Evolutionary conservation across 192 early-diverging fungal genomes (phyloP), one percentile per base, ranked within the genome.

Genomic region (Powellomyces hirtus): DNA sequence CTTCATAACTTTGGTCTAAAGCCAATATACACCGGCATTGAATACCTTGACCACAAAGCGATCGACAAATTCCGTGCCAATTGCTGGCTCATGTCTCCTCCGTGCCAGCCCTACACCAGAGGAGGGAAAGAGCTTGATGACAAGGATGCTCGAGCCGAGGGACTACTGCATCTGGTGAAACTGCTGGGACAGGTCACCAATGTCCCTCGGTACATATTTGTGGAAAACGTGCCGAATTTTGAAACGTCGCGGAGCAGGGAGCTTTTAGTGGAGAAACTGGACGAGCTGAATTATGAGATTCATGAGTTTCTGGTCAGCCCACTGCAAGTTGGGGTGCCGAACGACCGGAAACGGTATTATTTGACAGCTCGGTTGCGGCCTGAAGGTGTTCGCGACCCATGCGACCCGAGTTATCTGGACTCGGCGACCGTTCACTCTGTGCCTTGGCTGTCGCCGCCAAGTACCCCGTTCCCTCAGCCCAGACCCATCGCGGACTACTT

Each of bases 21-120:
- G 6, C 80, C 80, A 5, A 66, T 44, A 0, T 27, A 80, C 74
- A 76, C 64, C 62, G 75, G 75, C 8, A 81, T 89, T 22, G 87
- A 89, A 40, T 58, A 50, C 24, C 72, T 89, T 2, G 76, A 63
- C 3, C 64, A 75, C 10, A 66, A 68, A 38, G 71, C 77, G 24
- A 62, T 90, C 46, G 80, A 86, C 71, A 84, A 76, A 75, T 82
- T 88, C 65, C 66, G 84, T 10, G 90, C 90, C 0, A 83, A 90
- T 70, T 89, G 88, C 52, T 96, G 95, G 95, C 79, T 98, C 8
- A 79, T 95, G 52, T 92, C 90, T 60, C 95, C 95, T 29, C 95
- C 95, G 0, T 98, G 95, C 62, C 95, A 97, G 76, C 81, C 81
- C 4, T 83, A 82, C 60, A 78, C 78, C 1, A 55, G 60, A 50